Percentiles rank a stretch among this genome's conserved stretches.
Conservation (phyloP, 352 stramenopile species). For the Globisporangium ultimum region DNA sequence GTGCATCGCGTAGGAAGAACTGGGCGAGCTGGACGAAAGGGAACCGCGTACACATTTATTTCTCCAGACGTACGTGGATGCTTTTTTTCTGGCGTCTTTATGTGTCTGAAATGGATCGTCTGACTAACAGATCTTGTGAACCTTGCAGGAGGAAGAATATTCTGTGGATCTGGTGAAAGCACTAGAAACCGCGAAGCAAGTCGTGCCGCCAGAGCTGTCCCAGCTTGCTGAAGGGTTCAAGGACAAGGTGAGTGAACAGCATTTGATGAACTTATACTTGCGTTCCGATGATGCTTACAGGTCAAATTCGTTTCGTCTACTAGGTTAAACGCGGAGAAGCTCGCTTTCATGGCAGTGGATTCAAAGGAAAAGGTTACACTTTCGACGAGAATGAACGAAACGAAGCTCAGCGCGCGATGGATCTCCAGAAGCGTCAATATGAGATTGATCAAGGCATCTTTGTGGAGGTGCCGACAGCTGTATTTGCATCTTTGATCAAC, state of each 20-base stretch:
- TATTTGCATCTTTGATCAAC: not conserved
- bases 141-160: conserved; percentile 93
- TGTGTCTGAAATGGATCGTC: conserved; percentile 1
- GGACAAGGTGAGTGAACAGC: conserved; percentile 74
- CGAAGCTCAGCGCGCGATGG: conserved; percentile 92
- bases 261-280: not conserved
- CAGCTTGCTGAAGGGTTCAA: conserved; percentile 94
- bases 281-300: not conserved
- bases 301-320: conserved; percentile 5
- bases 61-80: conserved; percentile 83
- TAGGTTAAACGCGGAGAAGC: conserved; percentile 94
- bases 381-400: conserved; percentile 98
- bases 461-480: conserved; percentile 42
- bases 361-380: conserved; percentile 97
- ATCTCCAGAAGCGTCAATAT: conserved; percentile 90
- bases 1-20: conserved; percentile 98
- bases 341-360: conserved; percentile 94
- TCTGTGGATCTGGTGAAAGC: conserved; percentile 97
- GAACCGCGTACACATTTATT: conserved; percentile 99
- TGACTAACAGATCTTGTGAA: conserved; percentile 12
- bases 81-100: not conserved
- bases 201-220: conserved; percentile 81
- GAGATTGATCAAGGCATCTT: conserved; percentile 84
- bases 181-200: conserved; percentile 87
- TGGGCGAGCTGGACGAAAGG: conserved; percentile 93